Evolutionary conservation across 2,329 filamentous ascomycete species (phyloP).

Genomic region (Penicillium nordicum): DNA sequence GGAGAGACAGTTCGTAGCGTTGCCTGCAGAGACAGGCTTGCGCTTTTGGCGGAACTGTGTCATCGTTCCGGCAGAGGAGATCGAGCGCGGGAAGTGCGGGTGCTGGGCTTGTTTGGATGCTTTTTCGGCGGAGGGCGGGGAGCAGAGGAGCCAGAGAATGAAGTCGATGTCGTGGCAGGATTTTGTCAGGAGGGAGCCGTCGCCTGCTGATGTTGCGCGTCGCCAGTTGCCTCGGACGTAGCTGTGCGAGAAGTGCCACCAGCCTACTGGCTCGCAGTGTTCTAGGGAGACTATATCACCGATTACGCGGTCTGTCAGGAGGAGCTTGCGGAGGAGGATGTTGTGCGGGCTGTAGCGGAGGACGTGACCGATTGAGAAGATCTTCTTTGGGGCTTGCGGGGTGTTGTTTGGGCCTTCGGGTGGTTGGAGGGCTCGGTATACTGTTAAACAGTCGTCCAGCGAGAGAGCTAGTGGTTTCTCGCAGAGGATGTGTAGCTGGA

Average conservation of each 20-base stretch:
- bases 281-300: constrained; percentile 83
- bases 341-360: constrained; percentile 92
- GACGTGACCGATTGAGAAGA: constrained; percentile 94
- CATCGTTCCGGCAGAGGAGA: constrained; percentile 73
- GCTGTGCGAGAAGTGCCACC: constrained; percentile 91
- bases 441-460: constrained; percentile 71
- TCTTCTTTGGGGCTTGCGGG: constrained; percentile 32
- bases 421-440: constrained; percentile 49
- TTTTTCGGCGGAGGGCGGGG: constrained; percentile 50
- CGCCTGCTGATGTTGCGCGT: constrained; percentile 67
- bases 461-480: constrained; percentile 90
- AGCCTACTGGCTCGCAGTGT: constrained; percentile 91
- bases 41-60: constrained; percentile 72
- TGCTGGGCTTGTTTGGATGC: constrained; percentile 29
- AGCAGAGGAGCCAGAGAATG: constrained; percentile 83
- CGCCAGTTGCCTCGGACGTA: constrained; percentile 95
- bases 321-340: constrained; percentile 71
- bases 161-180: constrained; percentile 96
- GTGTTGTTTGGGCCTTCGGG: constrained; percentile 17
- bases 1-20: constrained; percentile 79
- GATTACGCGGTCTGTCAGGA: constrained; percentile 71
- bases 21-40: constrained; percentile 71
- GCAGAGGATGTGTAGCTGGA: constrained; percentile 78
- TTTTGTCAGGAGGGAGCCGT: constrained; percentile 82
- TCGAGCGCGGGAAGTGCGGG: constrained; percentile 69